Evolutionary conservation across 164 flowering plant species (phyloP).

Genomic region (Berberis thunbergii): DNA sequence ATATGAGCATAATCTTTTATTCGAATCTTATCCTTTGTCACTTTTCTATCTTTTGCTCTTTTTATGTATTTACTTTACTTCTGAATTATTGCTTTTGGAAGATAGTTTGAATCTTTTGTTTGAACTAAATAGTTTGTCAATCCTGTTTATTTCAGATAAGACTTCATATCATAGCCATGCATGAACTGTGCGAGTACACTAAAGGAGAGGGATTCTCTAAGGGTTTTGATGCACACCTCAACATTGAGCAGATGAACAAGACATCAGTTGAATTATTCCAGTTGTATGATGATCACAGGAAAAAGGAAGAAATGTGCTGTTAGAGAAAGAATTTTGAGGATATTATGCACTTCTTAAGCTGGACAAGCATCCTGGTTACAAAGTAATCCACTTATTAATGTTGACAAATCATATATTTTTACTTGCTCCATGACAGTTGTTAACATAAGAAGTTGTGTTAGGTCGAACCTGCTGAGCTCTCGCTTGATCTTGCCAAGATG

Average conservation of each 20-base stretch:
- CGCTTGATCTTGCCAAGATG: conserved; percentile 99
- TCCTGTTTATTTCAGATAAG: conserved; percentile 48
- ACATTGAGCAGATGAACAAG: conserved; percentile 99
- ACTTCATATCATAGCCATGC: conserved; percentile 95
- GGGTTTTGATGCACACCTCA: conserved; percentile 99
- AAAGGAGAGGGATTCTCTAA: conserved; percentile 96
- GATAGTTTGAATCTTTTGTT: neutral
- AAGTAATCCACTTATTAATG: conserved; percentile 38
- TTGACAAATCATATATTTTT: conserved; percentile 1
- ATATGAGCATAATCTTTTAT: no score
- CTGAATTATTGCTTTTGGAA: no score
- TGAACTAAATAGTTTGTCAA: no score
- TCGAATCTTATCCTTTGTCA: no score
- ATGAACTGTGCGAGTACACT: conserved; percentile 85
- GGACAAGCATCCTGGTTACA: conserved; percentile 98
- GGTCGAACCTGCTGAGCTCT: conserved; percentile 99
- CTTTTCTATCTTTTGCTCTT: neutral
- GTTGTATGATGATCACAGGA: conserved; percentile 93
- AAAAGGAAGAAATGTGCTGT: conserved; percentile 56
- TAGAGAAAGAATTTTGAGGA: conserved; percentile 94
- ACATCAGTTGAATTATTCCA: conserved; percentile 94
- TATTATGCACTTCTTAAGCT: conserved; percentile 98
- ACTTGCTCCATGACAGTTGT: conserved; percentile 5
- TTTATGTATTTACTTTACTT: neutral
- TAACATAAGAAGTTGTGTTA: conserved; percentile 26